Evolutionary conservation across 169 alveolate species (phyloP).

Genomic region (Plasmodium blacklocki): DNA sequence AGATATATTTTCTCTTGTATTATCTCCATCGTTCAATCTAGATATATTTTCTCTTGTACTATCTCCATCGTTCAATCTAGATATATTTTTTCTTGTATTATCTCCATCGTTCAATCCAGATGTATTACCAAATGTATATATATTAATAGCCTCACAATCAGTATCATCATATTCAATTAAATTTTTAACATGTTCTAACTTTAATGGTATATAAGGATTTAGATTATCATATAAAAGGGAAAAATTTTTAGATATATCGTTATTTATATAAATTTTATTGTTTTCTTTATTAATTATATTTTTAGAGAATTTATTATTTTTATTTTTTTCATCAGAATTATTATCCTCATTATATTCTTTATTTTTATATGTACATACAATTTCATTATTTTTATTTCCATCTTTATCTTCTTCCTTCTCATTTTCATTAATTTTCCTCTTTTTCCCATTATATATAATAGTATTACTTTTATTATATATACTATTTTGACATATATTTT

Average conservation of each 20-base stretch:
- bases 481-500: conserved; percentile 13
- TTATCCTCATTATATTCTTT: not conserved
- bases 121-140: not conserved
- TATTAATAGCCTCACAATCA: not conserved
- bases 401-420: not conserved
- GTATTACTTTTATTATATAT: conserved; percentile 38
- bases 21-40: not conserved
- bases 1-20: not conserved
- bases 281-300: not conserved
- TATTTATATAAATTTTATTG: not conserved
- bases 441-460: not conserved
- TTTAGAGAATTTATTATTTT: not conserved
- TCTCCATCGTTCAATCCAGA: not conserved
- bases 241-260: not conserved
- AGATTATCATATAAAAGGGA: too few species aligned
- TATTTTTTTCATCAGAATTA: not conserved
- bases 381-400: not conserved
- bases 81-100: not conserved
- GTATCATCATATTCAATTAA: conserved; percentile 14
- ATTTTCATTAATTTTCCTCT: conserved; percentile 4
- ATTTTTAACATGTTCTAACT: conserved; percentile 4
- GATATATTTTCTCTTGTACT: not conserved
- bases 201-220: not conserved
- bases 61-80: not conserved
- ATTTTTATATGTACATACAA: not conserved